Base-by-base conservation (phyloP, 1,284 basidiomycete species). In the Trichosporon sp. region DNA sequence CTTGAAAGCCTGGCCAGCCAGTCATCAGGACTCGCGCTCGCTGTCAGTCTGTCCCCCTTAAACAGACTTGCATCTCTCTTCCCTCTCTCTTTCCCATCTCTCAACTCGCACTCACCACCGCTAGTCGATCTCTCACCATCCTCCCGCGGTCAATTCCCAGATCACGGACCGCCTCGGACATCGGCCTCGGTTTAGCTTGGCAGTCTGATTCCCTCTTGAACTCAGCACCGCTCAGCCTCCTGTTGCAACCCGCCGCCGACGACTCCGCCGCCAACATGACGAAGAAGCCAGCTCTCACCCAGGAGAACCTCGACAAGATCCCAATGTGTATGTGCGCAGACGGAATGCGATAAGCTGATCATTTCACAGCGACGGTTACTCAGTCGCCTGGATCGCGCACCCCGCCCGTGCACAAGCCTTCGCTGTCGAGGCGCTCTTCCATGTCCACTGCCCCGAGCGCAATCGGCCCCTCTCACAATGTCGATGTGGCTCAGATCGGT, bases 351-450 rank as follows among this genome's bases (percentile, higher is more conserved):
- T 25, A 7, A 14, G 49, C 49, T 54, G 19, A 54, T 25, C 19
- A 23, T 27, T 27, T n/a, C n/a, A 16, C 52, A 61, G 57, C 63
- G 37, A 68, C 68, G 33, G 49, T 54, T n/a, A 31, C 49, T 31
- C 49, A 54, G 27, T 54, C 49, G 1, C 60, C 66, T 10, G 60
- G 67, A 2, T 68, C 69, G 4, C 69, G 76, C 25, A 73, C 75
- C 2, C 75, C 76, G 1, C 74, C 74, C 14, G 65, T 76, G 9
- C 76, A 78, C 64, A 74, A 79, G 60, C 73, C 74, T 11, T 63
- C 69, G 19, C 69, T 78, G n/a, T 79, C 78, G 8, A 69, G 78
- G 44, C 69, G 76, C 33, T 77, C 75, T 4, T 77, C 76, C 52
- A 40, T 77, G 61, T 77, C 76, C 2, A 69, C 67, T 16, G 49